Evolutionary conservation across 768 basidiomycete species (phyloP).

Genomic region (Butyriboletus loyo): DNA sequence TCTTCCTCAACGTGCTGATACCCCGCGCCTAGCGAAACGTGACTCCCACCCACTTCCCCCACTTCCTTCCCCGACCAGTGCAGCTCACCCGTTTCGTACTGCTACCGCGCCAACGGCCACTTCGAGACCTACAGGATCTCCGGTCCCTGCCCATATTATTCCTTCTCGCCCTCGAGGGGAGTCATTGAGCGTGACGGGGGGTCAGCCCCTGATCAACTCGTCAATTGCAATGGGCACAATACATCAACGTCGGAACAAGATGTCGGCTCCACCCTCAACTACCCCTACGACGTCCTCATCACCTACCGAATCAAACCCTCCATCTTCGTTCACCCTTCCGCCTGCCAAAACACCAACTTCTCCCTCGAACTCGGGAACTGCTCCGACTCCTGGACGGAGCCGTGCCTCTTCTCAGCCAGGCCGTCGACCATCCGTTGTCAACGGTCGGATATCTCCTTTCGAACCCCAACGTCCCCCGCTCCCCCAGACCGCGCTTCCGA

Average conservation of each 20-base stretch:
- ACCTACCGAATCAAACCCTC: conserved; percentile 38
- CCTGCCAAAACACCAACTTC: conserved; percentile 34
- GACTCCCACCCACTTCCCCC: conserved; percentile 70
- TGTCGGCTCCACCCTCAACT: conserved; percentile 54
- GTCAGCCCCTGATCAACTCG: conserved; percentile 52
- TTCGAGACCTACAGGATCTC: conserved; percentile 48
- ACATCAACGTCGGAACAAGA: conserved; percentile 62
- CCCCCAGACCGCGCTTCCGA: conserved; percentile 41
- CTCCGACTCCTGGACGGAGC: conserved; percentile 43
- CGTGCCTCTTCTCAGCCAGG: conserved; percentile 80
- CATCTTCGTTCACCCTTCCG: conserved; percentile 34
- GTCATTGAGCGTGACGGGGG: conserved; percentile 40
- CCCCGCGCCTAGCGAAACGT: conserved; percentile 41
- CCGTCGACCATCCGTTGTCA: conserved; percentile 57
- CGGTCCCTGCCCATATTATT: conserved; percentile 37
- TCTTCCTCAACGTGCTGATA: conserved; percentile 37
- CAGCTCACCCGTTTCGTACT: conserved; percentile 29
- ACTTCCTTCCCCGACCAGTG: conserved; percentile 48
- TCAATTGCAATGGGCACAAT: conserved; percentile 64
- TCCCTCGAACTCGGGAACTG: conserved; percentile 38
- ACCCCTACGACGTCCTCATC: conserved; percentile 23
- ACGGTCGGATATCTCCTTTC: conserved; percentile 50
- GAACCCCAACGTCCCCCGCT: conserved; percentile 52
- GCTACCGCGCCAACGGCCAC: conserved; percentile 13
- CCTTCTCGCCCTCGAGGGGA: conserved; percentile 54